Conservation (phyloP, 2,329 filamentous ascomycete genomes). For the Trichophyton rubrum region DNA sequence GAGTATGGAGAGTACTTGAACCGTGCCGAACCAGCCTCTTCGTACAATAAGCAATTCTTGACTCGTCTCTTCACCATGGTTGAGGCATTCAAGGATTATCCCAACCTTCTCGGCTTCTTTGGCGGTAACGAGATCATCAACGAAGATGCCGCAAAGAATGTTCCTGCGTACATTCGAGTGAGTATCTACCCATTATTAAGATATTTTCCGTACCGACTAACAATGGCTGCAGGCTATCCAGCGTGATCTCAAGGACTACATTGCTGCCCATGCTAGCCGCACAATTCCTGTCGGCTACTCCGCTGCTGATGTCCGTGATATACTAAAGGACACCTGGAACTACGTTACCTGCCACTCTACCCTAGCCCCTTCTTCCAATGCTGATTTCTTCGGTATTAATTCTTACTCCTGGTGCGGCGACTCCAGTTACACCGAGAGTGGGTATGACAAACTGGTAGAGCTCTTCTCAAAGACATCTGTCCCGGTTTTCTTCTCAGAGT, state of each 20-base stretch:
- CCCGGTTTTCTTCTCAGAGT: slow-evolving; percentile 56
- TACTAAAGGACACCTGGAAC: slow-evolving; percentile 47
- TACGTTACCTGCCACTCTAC: slow-evolving; percentile 47
- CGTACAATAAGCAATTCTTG: slow-evolving; percentile 45
- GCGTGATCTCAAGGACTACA: slow-evolving; percentile 57
- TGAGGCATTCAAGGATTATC: slow-evolving; percentile 54
- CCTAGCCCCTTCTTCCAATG: slow-evolving; percentile 39
- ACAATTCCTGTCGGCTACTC: slow-evolving; percentile 56
- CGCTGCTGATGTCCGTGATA: slow-evolving; percentile 50
- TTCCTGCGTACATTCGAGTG: slow-evolving; percentile 47
- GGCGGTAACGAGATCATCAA: slow-evolving; percentile 58
- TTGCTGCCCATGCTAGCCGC: slow-evolving; percentile 44
- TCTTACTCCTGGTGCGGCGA: slow-evolving; percentile 57
- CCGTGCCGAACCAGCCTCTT: slow-evolving; percentile 41
- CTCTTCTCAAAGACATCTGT: slow-evolving; percentile 47
- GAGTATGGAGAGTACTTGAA: slow-evolving; percentile 45
- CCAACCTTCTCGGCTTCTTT: slow-evolving; percentile 55
- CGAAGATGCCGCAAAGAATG: slow-evolving; percentile 41
- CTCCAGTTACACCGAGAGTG: slow-evolving; percentile 41
- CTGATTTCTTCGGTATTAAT: slow-evolving; percentile 56
- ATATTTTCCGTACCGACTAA: slow-evolving; percentile 10
- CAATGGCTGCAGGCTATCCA: slow-evolving; percentile 42
- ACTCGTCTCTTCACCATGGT: slow-evolving; percentile 49
- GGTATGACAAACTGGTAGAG: slow-evolving; percentile 46
- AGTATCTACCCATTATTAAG: slow-evolving; percentile 12